Percentiles rank a stretch among this genome's conserved stretches.
phyloP scores from a whole-genome alignment of 2,329 filamentous ascomycete species.

The Fusarium mangiferae region DNA sequence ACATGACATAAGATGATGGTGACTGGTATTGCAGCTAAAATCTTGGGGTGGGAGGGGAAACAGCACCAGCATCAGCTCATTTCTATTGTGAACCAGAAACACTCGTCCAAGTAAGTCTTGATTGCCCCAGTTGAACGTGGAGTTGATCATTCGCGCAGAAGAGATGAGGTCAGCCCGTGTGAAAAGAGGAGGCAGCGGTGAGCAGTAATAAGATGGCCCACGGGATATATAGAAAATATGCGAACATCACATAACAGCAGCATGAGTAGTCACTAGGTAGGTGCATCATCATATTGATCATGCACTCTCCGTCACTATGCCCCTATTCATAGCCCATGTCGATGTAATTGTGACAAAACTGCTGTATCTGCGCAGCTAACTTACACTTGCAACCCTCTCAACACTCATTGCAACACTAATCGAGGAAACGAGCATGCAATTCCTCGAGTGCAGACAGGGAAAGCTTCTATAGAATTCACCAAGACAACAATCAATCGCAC shows the following conservation, averaged over 20 bases:
- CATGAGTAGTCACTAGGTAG: background rate
- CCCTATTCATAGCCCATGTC: background rate
- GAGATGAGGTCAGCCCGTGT: constrained; percentile 1
- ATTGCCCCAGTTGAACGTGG: background rate
- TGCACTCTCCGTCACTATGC: constrained; percentile 14
- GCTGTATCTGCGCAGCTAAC: constrained; percentile 1
- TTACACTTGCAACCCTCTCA: constrained; percentile 20
- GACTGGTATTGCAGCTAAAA: constrained; percentile 2
- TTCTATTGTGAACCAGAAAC: constrained; percentile 23
- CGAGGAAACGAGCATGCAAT: background rate
- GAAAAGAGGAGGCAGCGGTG: constrained; percentile 23
- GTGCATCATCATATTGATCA: constrained; percentile 4
- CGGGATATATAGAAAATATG: constrained; percentile 7
- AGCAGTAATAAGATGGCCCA: constrained; percentile 28
- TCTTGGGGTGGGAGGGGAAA: constrained; percentile 6
- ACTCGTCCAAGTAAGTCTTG: constrained; percentile 6
- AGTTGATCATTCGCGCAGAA: constrained; percentile 4
- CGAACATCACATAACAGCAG: background rate
- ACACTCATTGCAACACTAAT: constrained; percentile 12
- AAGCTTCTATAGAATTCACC: background rate
- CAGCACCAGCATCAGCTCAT: constrained; percentile 36
- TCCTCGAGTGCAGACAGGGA: background rate
- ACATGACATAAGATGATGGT: background rate
- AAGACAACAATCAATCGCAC: background rate
- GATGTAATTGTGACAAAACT: constrained; percentile 9